Conservation (phyloP, 208 protist genomes). For the Trichomonas vaginalis region DNA sequence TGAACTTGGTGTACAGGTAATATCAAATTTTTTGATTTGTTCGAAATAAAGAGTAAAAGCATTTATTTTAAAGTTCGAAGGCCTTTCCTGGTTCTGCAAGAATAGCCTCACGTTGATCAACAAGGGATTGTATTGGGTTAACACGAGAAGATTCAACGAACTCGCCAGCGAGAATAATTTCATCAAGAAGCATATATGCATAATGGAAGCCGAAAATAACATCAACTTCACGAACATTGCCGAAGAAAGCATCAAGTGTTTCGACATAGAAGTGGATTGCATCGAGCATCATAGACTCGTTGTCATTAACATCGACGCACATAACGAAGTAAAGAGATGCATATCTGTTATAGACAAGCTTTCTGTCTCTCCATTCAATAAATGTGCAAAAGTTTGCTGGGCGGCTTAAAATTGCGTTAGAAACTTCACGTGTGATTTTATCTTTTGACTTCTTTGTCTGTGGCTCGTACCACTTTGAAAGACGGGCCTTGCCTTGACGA, state of each 20-base stretch:
- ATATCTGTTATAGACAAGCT: slow-evolving; percentile 19
- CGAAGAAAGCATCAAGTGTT: slow-evolving; percentile 26
- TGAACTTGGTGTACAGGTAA: too few species aligned
- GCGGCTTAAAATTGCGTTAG: background rate
- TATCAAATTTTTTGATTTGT: too few species aligned
- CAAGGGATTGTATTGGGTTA: background rate
- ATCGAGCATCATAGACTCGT: slow-evolving; percentile 24
- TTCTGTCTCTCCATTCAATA: background rate
- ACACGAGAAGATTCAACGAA: slow-evolving; percentile 16
- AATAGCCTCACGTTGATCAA: background rate
- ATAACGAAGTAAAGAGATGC: slow-evolving; percentile 25
- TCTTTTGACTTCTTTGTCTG: background rate
- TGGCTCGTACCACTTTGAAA: background rate
- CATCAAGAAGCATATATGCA: slow-evolving; percentile 20
- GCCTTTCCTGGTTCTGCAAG: background rate
- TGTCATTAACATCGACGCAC: slow-evolving; percentile 27
- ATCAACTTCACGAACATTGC: slow-evolving; percentile 27
- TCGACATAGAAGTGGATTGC: slow-evolving; percentile 29
- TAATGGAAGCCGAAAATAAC: slow-evolving; percentile 19
- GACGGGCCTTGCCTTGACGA: background rate
- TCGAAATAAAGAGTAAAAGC: too few species aligned
- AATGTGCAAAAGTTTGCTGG: slow-evolving; percentile 15
- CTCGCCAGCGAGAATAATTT: slow-evolving; percentile 14
- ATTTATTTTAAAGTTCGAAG: background rate
- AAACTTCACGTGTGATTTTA: background rate